These are phyloP conservation scores for Skeletonema marinoi DNA, from an alignment of 108 stramenopile species.

Conservation along the genomic window DNA sequence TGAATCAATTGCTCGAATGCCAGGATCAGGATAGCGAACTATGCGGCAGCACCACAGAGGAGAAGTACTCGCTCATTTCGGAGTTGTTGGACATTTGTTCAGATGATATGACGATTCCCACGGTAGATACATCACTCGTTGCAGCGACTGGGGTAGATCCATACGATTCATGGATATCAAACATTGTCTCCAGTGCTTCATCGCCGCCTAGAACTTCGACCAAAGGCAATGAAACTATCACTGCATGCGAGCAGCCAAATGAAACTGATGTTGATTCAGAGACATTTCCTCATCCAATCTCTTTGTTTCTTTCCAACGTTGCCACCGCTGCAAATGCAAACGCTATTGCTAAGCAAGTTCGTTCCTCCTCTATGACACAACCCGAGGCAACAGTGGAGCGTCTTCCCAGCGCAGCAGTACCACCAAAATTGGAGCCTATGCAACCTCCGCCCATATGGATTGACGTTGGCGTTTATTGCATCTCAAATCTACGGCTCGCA, in stretches of 20 bases:
- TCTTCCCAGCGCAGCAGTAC: neutral
- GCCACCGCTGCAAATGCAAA: slow-evolving; percentile 4
- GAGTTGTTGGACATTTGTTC: slow-evolving; percentile 45
- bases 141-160: slow-evolving; percentile 21
- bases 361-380: neutral
- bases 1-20: neutral
- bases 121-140: slow-evolving; percentile 8
- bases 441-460: slow-evolving; percentile 30
- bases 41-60: neutral
- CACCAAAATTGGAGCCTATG: slow-evolving; percentile 2
- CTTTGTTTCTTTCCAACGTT: slow-evolving; percentile 30
- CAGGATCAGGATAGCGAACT: neutral
- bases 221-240: neutral
- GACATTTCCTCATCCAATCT: slow-evolving; percentile 24
- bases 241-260: neutral
- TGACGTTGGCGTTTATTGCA: slow-evolving; percentile 12
- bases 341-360: neutral
- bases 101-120: slow-evolving; percentile 49
- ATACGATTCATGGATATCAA: slow-evolving; percentile 36
- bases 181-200: slow-evolving; percentile 13
- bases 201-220: slow-evolving; percentile 20
- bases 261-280: neutral
- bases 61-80: neutral
- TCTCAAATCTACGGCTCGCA: neutral
- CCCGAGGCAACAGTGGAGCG: neutral